A percentile compares a stretch with the other conserved stretches of the same genome.
Evolutionary conservation across 345 rosid species (phyloP).

Genomic region (Citrus inodora): DNA sequence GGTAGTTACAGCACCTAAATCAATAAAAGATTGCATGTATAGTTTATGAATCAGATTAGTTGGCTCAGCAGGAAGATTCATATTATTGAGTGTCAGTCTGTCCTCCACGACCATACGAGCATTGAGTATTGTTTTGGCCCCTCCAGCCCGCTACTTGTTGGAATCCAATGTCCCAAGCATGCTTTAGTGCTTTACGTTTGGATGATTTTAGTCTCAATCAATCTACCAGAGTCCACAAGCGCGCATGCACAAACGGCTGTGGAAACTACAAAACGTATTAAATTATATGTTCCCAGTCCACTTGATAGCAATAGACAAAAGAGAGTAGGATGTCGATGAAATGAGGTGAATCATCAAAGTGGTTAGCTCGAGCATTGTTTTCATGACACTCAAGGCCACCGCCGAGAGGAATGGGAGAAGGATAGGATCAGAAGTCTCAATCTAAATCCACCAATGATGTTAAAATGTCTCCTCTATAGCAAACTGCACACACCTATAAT

Average conservation of each 20-base stretch:
- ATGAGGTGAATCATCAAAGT: not conserved
- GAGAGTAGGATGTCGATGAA: not conserved
- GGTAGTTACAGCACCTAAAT: constrained; percentile 20
- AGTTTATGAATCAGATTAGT: constrained; percentile 25
- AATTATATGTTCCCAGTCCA: not conserved
- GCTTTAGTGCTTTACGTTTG: no score
- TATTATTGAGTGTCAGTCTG: constrained; percentile 31
- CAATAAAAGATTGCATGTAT: not conserved
- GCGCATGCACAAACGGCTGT: no score
- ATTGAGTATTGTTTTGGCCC: not conserved
- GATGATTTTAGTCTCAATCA: no score
- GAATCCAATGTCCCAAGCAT: not conserved
- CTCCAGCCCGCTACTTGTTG: constrained; percentile 19
- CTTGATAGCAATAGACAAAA: constrained; percentile 18
- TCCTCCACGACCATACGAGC: not conserved
- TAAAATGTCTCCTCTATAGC: constrained; percentile 13
- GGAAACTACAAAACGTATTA: no score
- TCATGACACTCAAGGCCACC: constrained; percentile 14
- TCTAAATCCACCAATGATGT: constrained; percentile 4
- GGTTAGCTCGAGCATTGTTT: constrained; percentile 18
- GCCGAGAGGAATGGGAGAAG: not conserved
- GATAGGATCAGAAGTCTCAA: constrained; percentile 1
- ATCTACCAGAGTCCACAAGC: no score
- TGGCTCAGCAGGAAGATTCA: constrained; percentile 16
- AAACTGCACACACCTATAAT: not conserved